Base-by-base conservation (phyloP, 2,329 filamentous ascomycete species). In the Diaporthe longicolla region DNA sequence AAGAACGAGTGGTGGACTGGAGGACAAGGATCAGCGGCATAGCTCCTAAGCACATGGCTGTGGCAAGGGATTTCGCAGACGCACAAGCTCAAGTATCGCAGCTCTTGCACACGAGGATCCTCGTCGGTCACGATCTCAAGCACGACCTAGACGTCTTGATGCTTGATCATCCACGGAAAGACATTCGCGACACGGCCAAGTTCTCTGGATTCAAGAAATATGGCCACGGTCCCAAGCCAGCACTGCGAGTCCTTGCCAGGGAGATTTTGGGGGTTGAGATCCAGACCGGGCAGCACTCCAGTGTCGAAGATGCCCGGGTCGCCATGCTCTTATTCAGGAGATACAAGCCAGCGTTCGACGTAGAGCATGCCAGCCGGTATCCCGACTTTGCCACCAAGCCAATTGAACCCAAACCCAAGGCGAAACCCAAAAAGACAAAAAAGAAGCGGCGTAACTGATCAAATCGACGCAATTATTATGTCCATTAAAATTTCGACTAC, bases 241-340 rank as follows among this genome's bases (percentile, higher is more conserved):
- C 91, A 8, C 81, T 97, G 78, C 86, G 88, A 73, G 85, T 87
- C 21, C 83, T 93, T 35, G 89, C 90, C 1, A 85, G 85, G 73
- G 86, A 91, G 79, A 80, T 92, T 10, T 80, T 93, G 1, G 87
- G 87, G 0, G 82, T 92, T 7, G 90, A 92, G 66, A 92, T 93
- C 70, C 92, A 93, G 77, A 84, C 82, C 26, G 91, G 90, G 0
- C 85, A 89, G 35, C 92, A 93, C 81, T 93, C 90, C 1, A 93
- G 91, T 81, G 84, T 93, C 76, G 87, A 93, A 85, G 97, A 99
- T 86, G 97, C 97, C 1, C 88, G 95, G 77, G 95, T 94, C 7
- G 93, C 95, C 0, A 98, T 99, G 95, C 85, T 96, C 72, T 85
- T 99, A 55, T 98, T 97, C 80, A 89, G 94, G 76, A 90, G 91